Evolutionary conservation across 139 green algal species (phyloP), one percentile per base, ranked within the genome.

Genomic region (Chlamydomonas eustigma): DNA sequence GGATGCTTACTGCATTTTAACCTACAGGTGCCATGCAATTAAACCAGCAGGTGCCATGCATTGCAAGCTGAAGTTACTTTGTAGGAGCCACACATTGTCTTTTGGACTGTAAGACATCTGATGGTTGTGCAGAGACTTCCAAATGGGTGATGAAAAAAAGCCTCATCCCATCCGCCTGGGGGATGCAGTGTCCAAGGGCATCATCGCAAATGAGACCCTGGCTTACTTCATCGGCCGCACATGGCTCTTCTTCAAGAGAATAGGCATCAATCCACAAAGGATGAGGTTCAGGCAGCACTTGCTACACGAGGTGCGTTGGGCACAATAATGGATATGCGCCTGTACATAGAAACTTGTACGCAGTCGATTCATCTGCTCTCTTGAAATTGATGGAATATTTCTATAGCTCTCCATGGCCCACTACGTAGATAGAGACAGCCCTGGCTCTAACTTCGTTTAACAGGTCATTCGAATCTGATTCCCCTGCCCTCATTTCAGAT

Each of bases 201-300:
- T 97, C 64, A 95, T 99, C 64, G 93, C 92, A 78, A 99, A 99
- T 84, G 85, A 99, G 88, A 99, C 96, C 32, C 90, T 99, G 8
- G 96, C 85, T 4, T 99, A 99, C 90, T 99, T 99, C 89, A 98
- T 99, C 73, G 96, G 90, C 31, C 86, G 96, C 73, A 98, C 93
- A n/a, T 97, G 93, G 85, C 85, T 96, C 34, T 98, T 98, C 83
- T 88, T 98, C 84, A 75, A 78, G 39, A 63, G 74, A 1, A 51
- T 97, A 3, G 95, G 95, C 51, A 91, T 98, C 52, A 85, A 97
- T 81, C 84, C 86, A 5, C 52, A 81, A 31, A 89, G 91, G 67
- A 88, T 98, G 77, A 87, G 95, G 39, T 98, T 98, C 89, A 83
- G 96, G 71, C 96, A 99, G 85, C 96, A 99, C 88, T 85, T 99